Evolutionary conservation across 768 basidiomycete genomes (phyloP).

Genomic region (Fibroporia radiculosa): DNA sequence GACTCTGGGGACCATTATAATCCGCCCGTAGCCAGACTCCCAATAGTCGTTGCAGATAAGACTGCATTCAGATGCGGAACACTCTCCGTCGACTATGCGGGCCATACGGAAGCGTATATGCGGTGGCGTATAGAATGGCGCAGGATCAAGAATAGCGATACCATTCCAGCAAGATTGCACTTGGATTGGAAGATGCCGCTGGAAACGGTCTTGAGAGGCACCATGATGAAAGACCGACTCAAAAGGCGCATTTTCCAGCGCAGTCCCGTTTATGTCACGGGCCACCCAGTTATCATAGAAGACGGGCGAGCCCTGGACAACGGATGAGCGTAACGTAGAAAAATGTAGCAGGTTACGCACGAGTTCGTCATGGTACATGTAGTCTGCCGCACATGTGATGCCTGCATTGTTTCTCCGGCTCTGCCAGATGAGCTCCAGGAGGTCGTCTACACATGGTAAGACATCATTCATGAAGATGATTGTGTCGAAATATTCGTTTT

Average conservation of each 20-base stretch:
- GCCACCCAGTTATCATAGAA: constrained; percentile 99
- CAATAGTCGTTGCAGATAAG: constrained; percentile 99
- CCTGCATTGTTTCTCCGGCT: constrained; percentile 89
- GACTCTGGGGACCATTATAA: constrained; percentile 96
- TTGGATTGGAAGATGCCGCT: constrained; percentile 87
- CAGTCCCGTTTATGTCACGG: constrained; percentile 96
- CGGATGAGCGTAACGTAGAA: not conserved
- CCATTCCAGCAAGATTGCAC: constrained; percentile 99
- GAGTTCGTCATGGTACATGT: constrained; percentile 98
- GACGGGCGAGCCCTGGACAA: constrained; percentile 64
- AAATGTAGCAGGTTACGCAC: constrained; percentile 30
- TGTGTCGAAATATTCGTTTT: constrained; percentile 92
- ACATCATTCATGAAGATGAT: constrained; percentile 99
- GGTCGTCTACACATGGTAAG: constrained; percentile 93
- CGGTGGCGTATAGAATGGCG: constrained; percentile 87
- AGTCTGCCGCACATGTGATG: constrained; percentile 96
- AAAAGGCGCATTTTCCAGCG: constrained; percentile 96
- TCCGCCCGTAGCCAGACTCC: constrained; percentile 91
- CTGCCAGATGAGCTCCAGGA: constrained; percentile 98
- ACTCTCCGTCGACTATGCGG: constrained; percentile 77
- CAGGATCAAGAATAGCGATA: constrained; percentile 90
- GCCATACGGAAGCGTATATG: constrained; percentile 97
- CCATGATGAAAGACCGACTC: constrained; percentile 88
- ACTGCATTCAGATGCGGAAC: constrained; percentile 92
- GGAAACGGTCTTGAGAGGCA: constrained; percentile 73